A percentile compares a stretch with the other conserved stretches of the same genome.
Conservation (phyloP, 2,329 filamentous ascomycete species). For the Verticillium dahliae region DNA sequence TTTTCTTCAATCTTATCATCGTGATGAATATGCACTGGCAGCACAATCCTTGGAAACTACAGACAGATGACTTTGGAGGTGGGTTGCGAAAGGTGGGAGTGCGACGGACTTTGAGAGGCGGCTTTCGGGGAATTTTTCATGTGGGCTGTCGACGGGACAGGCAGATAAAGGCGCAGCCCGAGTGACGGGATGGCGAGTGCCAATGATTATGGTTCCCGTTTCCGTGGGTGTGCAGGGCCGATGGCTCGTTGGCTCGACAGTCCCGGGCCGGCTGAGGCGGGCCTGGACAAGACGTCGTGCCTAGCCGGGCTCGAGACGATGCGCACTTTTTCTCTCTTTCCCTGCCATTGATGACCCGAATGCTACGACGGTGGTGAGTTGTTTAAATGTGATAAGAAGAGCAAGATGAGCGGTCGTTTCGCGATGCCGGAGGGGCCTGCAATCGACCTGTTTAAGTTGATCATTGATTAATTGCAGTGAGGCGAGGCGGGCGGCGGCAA, state of each 20-base stretch:
- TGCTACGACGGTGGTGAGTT: background rate
- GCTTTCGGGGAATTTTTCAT: background rate
- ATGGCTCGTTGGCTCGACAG: slow-evolving; percentile 10
- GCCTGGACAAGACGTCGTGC: background rate
- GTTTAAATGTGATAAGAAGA: background rate
- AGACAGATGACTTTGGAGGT: background rate
- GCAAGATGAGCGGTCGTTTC: background rate
- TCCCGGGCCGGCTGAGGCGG: slow-evolving; percentile 8
- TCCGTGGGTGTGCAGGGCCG: slow-evolving; percentile 2
- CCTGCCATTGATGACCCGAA: too few species aligned
- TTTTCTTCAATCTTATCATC: background rate
- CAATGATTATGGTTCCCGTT: background rate
- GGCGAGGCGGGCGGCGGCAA: background rate
- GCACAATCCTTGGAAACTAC: background rate
- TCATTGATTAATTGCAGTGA: background rate
- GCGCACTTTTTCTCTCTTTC: background rate
- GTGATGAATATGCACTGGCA: background rate
- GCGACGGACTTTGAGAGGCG: background rate
- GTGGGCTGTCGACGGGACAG: background rate
- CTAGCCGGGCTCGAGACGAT: background rate
- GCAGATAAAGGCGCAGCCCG: background rate
- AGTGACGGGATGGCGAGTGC: background rate
- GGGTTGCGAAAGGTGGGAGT: background rate
- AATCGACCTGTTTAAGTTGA: background rate
- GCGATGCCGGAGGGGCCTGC: background rate